Percentiles rank a stretch among this genome's conserved stretches.
phyloP scores from a whole-genome alignment of 257 asterid genomes.

The Nicotiana knightiana region DNA sequence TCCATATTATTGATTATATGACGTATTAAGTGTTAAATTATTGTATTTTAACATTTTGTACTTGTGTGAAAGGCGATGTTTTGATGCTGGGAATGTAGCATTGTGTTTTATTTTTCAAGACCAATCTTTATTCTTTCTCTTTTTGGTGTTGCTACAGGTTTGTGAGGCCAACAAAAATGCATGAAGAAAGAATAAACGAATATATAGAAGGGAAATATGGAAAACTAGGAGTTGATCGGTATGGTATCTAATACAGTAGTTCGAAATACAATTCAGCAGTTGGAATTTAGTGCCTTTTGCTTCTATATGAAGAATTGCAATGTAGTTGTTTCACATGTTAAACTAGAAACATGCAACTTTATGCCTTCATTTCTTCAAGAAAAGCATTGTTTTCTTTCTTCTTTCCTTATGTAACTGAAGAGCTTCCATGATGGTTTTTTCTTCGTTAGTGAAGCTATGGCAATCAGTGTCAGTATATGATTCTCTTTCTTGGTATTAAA shows the following conservation, averaged over 20 bases:
- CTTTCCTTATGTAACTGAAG: neutral
- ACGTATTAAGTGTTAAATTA: neutral
- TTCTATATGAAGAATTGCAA: neutral
- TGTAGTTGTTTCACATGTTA: neutral
- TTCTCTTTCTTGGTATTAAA: neutral
- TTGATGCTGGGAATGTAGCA: neutral
- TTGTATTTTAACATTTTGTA: neutral
- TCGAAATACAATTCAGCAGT: neutral
- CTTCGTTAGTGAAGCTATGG: neutral
- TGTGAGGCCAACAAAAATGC: constrained; percentile 85
- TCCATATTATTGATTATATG: neutral
- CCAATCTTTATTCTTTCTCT: neutral
- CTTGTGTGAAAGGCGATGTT: neutral
- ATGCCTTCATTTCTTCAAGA: neutral
- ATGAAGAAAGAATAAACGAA: constrained; percentile 54
- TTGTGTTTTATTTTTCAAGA: neutral
- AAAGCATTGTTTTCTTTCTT: neutral
- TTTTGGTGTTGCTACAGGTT: constrained; percentile 42
- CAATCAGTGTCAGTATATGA: neutral
- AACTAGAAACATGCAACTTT: neutral
- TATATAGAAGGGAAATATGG: constrained; percentile 93
- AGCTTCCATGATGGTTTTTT: neutral
- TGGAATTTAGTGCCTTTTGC: neutral
- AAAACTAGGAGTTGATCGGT: constrained; percentile 82
- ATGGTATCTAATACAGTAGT: neutral